Percentiles rank a stretch among this genome's conserved stretches.
Conservation (phyloP, 2,329 filamentous ascomycete species). For the Nothophaeocryptopus gaeumannii region DNA sequence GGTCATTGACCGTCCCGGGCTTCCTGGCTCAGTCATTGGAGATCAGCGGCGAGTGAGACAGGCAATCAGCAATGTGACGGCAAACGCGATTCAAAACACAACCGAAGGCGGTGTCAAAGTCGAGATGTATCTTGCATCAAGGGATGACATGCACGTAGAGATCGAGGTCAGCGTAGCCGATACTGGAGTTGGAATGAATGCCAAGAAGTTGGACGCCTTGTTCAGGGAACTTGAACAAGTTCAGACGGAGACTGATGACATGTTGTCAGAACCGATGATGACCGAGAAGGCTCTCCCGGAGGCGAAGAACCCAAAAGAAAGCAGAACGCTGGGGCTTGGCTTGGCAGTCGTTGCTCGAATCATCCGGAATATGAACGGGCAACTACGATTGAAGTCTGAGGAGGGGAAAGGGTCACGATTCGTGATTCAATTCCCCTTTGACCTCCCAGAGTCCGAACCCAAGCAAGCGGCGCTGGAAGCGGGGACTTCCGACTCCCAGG, state of each 20-base stretch:
- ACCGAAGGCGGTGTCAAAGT: constrained; percentile 64
- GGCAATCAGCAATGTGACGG: constrained; percentile 75
- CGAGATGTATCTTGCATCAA: constrained; percentile 63
- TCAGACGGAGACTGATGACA: constrained; percentile 52
- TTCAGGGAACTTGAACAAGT: constrained; percentile 68
- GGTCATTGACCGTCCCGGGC: constrained; percentile 62
- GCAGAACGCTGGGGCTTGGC: constrained; percentile 68
- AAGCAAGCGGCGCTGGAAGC: constrained; percentile 19
- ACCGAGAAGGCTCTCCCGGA: constrained; percentile 34
- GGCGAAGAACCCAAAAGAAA: constrained; percentile 30
- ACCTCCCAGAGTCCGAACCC: constrained; percentile 51
- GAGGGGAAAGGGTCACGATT: constrained; percentile 79
- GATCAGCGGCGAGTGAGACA: constrained; percentile 79
- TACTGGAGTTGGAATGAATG: constrained; percentile 65
- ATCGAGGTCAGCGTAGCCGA: constrained; percentile 76
- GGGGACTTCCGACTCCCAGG: constrained; percentile 12
- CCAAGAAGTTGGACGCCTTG: constrained; percentile 56
- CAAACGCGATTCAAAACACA: constrained; percentile 82
- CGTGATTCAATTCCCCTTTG: constrained; percentile 74
- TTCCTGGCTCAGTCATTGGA: constrained; percentile 71
- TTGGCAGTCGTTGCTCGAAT: constrained; percentile 85
- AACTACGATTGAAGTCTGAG: constrained; percentile 79
- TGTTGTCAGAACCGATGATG: constrained; percentile 37
- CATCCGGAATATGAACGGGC: constrained; percentile 86
- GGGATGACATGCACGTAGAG: constrained; percentile 54